Conservation (phyloP, 169 alveolate genomes). For the Theileria parva region DNA sequence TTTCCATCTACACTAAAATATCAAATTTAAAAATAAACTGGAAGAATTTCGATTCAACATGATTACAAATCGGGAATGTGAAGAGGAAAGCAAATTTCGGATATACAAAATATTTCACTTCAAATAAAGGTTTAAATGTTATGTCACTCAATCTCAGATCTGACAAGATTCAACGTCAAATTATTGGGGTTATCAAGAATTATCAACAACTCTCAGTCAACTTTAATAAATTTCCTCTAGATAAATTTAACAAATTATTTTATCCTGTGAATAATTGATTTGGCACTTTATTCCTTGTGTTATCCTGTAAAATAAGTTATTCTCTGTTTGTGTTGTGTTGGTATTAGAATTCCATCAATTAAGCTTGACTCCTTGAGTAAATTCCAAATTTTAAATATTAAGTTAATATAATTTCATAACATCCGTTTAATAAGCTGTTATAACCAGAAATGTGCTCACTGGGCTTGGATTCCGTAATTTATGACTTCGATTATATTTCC, state of each 20-base stretch:
- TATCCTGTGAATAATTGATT: background rate
- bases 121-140: background rate
- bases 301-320: background rate
- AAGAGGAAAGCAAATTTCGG: background rate
- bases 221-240: background rate
- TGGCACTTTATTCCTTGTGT: background rate
- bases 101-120: too few species aligned
- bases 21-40: background rate
- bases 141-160: background rate
- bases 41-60: background rate
- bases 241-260: too few species aligned
- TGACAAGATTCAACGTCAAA: too few species aligned
- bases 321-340: background rate
- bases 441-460: background rate
- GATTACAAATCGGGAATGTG: background rate
- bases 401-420: too few species aligned
- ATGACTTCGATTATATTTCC: background rate
- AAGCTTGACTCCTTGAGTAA: background rate
- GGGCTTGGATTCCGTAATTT: background rate
- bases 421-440: background rate
- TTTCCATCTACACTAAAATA: background rate
- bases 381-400: too few species aligned
- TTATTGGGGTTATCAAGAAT: background rate
- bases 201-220: background rate
- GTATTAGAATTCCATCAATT: background rate